These are phyloP conservation scores for Ceratocystis huliohia DNA, from an alignment of 2,329 filamentous ascomycete species.

Conservation along the genomic window DNA sequence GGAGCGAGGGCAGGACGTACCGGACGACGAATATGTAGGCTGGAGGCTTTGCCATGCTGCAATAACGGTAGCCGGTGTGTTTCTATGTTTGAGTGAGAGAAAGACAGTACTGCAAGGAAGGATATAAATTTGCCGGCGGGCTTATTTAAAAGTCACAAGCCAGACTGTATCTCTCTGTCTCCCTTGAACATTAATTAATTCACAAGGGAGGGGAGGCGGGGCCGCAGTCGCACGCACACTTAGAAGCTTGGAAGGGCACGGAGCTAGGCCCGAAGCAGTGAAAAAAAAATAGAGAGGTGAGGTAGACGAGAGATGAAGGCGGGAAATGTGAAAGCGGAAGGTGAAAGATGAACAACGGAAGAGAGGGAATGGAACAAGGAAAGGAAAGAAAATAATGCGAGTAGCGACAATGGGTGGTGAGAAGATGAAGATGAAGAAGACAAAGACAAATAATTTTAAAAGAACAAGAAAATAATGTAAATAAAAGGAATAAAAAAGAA, in stretches of 20 bases:
- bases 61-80: not conserved
- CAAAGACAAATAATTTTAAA: not conserved
- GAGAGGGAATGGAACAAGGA: not conserved
- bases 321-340: not conserved
- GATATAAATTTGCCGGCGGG: not conserved
- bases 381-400: not conserved
- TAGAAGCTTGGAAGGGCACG: not conserved
- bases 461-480: not conserved
- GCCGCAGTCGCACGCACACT: conserved; percentile 5
- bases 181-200: too few relatives aligned
- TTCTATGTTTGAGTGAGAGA: conserved; percentile 8
- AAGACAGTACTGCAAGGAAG: not conserved
- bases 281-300: not conserved
- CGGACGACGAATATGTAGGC: conserved; percentile 36
- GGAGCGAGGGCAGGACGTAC: conserved; percentile 24
- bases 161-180: not conserved
- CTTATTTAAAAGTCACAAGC: not conserved
- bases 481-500: not conserved
- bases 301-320: not conserved
- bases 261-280: not conserved
- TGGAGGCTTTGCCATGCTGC: conserved; percentile 32
- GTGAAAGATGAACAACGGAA: not conserved
- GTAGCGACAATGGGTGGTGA: not conserved
- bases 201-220: not conserved
- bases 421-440: not conserved